phyloP scores from a whole-genome alignment of 768 basidiomycete genomes.

The Boletus reticulatus region DNA sequence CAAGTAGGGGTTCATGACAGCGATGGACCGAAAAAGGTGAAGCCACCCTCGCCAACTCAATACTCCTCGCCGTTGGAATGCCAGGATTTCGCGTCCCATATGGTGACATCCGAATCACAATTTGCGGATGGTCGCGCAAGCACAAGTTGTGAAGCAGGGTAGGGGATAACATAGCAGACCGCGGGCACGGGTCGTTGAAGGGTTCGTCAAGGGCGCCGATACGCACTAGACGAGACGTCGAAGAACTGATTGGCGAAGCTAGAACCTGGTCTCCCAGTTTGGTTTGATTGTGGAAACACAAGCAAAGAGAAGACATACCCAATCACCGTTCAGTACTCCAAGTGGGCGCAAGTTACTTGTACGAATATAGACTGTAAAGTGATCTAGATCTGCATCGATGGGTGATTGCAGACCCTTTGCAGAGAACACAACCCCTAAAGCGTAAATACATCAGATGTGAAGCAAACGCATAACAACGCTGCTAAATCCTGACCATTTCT shows the following conservation, averaged over 20 bases:
- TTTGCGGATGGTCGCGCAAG: slow-evolving; percentile 23
- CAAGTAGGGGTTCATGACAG: slow-evolving; percentile 57
- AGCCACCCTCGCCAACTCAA: slow-evolving; percentile 80
- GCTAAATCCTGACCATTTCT: slow-evolving; percentile 5
- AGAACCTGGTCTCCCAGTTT: slow-evolving; percentile 44
- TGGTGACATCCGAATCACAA: slow-evolving; percentile 51
- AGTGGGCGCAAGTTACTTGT: slow-evolving; percentile 63
- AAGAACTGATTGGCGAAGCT: slow-evolving; percentile 35
- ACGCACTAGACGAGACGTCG: slow-evolving; percentile 51
- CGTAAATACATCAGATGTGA: not conserved
- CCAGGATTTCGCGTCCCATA: slow-evolving; percentile 57
- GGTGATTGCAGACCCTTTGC: slow-evolving; percentile 33
- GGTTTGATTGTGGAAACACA: not conserved
- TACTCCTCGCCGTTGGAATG: slow-evolving; percentile 63
- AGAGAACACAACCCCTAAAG: slow-evolving; percentile 23
- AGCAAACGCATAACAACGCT: not conserved
- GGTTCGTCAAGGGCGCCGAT: slow-evolving; percentile 51
- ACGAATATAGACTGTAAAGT: slow-evolving; percentile 58
- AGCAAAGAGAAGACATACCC: slow-evolving; percentile 47
- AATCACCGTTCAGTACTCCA: slow-evolving; percentile 72
- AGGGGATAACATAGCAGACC: slow-evolving; percentile 38
- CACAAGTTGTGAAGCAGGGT: slow-evolving; percentile 54
- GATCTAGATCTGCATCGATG: slow-evolving; percentile 39
- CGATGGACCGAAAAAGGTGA: slow-evolving; percentile 69
- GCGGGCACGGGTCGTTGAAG: slow-evolving; percentile 37